Evolutionary conservation across 2,329 filamentous ascomycete genomes (phyloP), one percentile per base, ranked within the genome.

Genomic region (Penicillium thymicola): DNA sequence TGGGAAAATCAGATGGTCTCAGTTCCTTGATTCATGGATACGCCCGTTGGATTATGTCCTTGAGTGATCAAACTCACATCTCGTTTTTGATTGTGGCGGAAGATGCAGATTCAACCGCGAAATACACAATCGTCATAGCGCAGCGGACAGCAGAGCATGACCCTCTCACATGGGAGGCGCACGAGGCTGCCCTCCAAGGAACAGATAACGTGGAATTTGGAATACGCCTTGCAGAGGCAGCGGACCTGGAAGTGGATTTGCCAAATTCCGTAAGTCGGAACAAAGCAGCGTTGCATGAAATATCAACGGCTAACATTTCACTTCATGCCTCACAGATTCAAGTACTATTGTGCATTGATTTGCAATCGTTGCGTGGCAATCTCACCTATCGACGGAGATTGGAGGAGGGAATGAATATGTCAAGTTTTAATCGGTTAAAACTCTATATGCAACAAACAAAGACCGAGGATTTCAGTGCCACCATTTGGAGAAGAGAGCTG

Each of bases 11-110:
- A 4, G 23, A 40, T 47, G 41, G 11, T 11, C 16, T 53, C 30
- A 30, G 23, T 14, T 11, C 23, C 9, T 46, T 53, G 51, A 46
- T 53, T 18, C 16, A 23, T 14, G 42, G 32, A 18, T 53, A 53
- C 16, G 25, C 51, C 7, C 42, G 42, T 38, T 53, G 51, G 51
- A 46, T 53, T 13, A 53, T 53, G 42, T 21, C 30, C 25, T 25
- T 46, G 7, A 41, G 41, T 21, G 42, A 16, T 6, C 41, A 46
- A 28, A 23, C n/a, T 9, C n/a, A 30, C 6, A 36, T 18, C 14
- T 9, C 28, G 6, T 21, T 34, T 30, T 53, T 23, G 37, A 36
- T 46, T 14, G 21, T 32, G 9, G 18, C 18, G 6, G 27, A 45
- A 7, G n/a, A 32, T 10, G 11, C 27, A 30, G 16, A 45, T 3